Evolutionary conservation across 345 rosid species (phyloP).

Genomic region (Eucalyptus regnans): DNA sequence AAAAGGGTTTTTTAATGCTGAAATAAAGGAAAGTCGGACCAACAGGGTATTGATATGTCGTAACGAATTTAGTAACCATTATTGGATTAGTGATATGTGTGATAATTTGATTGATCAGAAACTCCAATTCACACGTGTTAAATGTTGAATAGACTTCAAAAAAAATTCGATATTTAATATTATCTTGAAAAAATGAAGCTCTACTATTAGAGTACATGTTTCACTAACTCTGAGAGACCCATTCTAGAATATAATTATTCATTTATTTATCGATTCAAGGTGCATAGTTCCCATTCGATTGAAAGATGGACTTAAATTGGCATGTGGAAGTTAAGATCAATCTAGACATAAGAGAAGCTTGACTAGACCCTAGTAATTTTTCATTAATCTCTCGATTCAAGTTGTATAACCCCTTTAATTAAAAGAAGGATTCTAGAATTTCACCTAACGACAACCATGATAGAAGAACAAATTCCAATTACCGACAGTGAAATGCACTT

Average conservation of each 20-base stretch:
- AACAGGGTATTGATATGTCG: not conserved
- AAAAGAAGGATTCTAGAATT: not conserved
- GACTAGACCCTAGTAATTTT: not conserved
- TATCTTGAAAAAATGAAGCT: not conserved
- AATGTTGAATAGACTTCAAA: not conserved
- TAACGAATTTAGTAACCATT: not conserved
- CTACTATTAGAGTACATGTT: rapidly evolving
- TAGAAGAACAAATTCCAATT: not conserved
- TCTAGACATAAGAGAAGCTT: not conserved
- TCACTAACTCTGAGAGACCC: not conserved
- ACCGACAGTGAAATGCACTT: rapidly evolving
- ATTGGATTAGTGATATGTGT: not conserved
- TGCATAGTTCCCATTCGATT: not conserved
- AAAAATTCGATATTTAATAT: not conserved
- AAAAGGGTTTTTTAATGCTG: not conserved
- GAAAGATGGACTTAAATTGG: not conserved
- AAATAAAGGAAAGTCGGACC: not conserved
- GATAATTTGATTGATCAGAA: not conserved
- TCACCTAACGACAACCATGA: not conserved
- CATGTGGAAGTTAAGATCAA: not conserved
- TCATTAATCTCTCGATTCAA: not conserved
- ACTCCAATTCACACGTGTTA: not conserved
- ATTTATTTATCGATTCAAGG: not conserved
- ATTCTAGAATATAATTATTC: not conserved
- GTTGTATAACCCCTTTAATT: not conserved